Evolutionary conservation across 2,329 filamentous ascomycete species (phyloP).

Genomic region (Lachnellula occidentalis): DNA sequence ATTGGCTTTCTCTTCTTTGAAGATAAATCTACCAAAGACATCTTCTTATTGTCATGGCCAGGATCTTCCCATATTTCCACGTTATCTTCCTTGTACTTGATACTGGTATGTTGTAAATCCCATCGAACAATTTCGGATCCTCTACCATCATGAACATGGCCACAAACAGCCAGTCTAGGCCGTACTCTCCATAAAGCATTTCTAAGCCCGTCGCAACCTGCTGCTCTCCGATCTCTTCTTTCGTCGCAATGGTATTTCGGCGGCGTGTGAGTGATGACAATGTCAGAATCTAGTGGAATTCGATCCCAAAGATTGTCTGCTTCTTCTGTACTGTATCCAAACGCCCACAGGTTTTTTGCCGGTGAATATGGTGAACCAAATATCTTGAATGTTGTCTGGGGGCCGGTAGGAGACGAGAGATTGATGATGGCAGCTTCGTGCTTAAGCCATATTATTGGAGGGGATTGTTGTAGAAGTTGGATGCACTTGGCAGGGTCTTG

Average conservation of each 20-base stretch:
- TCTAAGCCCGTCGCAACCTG: conserved; percentile 57
- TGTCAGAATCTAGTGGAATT: conserved; percentile 57
- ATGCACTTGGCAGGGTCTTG: conserved; percentile 51
- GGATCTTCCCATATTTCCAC: conserved; percentile 54
- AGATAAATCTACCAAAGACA: conserved; percentile 59
- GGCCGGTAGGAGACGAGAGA: conserved; percentile 49
- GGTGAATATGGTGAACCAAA: conserved; percentile 69
- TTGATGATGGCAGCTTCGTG: conserved; percentile 51
- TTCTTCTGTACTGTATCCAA: conserved; percentile 48
- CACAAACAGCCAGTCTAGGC: conserved; percentile 62
- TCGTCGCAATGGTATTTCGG: conserved; percentile 55
- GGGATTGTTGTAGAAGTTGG: conserved; percentile 38
- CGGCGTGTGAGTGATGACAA: conserved; percentile 68
- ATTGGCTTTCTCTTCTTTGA: conserved; percentile 36
- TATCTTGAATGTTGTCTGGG: conserved; percentile 56
- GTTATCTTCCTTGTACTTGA: conserved; percentile 40
- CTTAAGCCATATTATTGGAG: conserved; percentile 58
- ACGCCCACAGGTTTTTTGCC: conserved; percentile 55
- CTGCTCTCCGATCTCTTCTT: conserved; percentile 33
- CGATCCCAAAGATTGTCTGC: conserved; percentile 49
- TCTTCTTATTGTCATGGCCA: conserved; percentile 49
- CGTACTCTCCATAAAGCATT: conserved; percentile 53
- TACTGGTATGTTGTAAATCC: conserved; percentile 40
- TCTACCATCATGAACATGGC: conserved; percentile 65
- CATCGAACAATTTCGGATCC: conserved; percentile 60